phyloP scores from a whole-genome alignment of 192 early-diverging fungal genomes.

The Coemansia sp. region DNA sequence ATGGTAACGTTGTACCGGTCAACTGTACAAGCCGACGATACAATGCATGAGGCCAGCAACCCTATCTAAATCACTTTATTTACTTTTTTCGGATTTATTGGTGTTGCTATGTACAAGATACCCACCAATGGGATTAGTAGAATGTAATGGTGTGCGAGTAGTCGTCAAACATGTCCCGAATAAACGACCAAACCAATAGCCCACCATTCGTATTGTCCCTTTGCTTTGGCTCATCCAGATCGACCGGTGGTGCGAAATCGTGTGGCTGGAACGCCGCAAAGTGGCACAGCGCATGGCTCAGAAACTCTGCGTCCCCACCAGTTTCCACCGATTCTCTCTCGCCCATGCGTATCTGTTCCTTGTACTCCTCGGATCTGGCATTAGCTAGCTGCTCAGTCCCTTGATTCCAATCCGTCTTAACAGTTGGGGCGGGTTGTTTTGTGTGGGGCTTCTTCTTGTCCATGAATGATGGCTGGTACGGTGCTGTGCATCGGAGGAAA shows the following conservation, averaged over 20 bases:
- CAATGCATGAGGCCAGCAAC: neutral
- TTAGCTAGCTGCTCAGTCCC: too few relatives aligned
- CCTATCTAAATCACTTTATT: conserved; percentile 17
- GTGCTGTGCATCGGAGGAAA: conserved; percentile 26
- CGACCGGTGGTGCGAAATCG: conserved; percentile 22
- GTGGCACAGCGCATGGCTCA: conserved; percentile 33
- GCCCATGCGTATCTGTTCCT: neutral
- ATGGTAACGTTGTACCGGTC: conserved; percentile 64
- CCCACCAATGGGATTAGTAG: conserved; percentile 6
- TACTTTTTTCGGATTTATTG: neutral
- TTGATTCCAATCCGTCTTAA: too few relatives aligned
- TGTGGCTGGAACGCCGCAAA: conserved; percentile 49
- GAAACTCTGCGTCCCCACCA: conserved; percentile 30
- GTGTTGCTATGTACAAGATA: conserved; percentile 14
- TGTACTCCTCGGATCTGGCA: neutral
- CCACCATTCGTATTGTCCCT: neutral
- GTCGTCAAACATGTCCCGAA: conserved; percentile 29
- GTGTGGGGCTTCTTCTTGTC: conserved; percentile 2
- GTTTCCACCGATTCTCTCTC: neutral
- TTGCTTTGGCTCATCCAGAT: neutral
- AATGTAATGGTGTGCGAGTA: conserved; percentile 29
- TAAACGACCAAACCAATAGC: conserved; percentile 31
- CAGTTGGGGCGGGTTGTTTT: neutral
- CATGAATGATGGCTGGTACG: conserved; percentile 38
- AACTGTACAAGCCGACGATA: conserved; percentile 20